Evolutionary conservation across 768 basidiomycete genomes (phyloP), one percentile per base, ranked within the genome.

Genomic region (Boletus rufocinnamomeus): DNA sequence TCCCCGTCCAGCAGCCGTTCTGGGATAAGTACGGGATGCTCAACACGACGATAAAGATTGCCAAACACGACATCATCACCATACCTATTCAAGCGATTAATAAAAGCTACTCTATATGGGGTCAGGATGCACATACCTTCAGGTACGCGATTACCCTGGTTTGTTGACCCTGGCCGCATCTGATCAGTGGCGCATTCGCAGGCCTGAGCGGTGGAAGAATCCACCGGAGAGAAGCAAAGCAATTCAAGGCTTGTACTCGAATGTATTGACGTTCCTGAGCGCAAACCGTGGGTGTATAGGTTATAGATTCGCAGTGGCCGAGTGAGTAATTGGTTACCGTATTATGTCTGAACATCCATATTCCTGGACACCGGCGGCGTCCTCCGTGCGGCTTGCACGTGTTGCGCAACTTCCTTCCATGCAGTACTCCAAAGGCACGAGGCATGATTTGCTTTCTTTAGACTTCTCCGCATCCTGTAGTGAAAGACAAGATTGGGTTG

Each of bases 1-100:
- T 89, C 38, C 85, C 88, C 28, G 75, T 86, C 5, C 56, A 65
- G 19, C 52, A 53, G 41, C 74, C 76, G 6, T 72, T 73, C 61
- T 54, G 62, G 57, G 73, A 78, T 59, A 65, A 66, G 62, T 45
- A 64, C 25, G 77, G 76, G n/a, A 59, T 59, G 50, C 60, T 61
- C 55, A 63, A 74, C 32, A 57, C 58, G n/a, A 64, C 62, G 52
- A 74, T 84, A 58, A 72, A 68, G 56, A 66, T 83, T 45, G 66
- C 75, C 53, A 75, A 76, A 63, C 78, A 83, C 48, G 84, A 86
- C 62, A 79, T 81, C 60, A 77, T 89, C 66, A 81, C 80, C 2
- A 76, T 90, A 50, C 83, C 84, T 8, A 82, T 86, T 49, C 77
- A 80, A 61, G 80, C 83, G 1, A 77, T 87, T 66, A 88, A 91